Base-by-base conservation (phyloP, 768 basidiomycete genomes). In the Pulveroboletus sp. region DNA sequence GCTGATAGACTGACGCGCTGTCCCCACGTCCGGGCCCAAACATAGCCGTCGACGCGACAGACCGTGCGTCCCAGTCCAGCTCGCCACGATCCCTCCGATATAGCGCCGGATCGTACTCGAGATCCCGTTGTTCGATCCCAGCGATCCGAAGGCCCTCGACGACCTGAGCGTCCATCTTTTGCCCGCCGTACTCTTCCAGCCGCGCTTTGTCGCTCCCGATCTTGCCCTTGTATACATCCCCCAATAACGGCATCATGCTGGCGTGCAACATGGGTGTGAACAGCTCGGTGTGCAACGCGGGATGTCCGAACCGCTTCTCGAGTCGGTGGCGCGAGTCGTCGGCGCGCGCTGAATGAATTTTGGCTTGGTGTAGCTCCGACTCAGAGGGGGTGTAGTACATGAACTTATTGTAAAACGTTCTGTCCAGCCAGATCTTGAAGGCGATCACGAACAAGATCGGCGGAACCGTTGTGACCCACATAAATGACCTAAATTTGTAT, bases 271-370 rank as follows among this genome's bases (percentile, higher is more conserved):
- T 88, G 0, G 88, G 90, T 6, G 89, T 91, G 70, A 93, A 89
- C 39, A 95, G 76, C 45, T 94, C 91, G 12, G 79, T 70, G 57
- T 93, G 82, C 40, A 99, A 75, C 14, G 93, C 89, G 1, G 96
- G 94, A 65, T 99, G 96, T 1, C 94, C 89, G 71, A 98, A 99
- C 24, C 95, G 85, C 64, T 85, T 92, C 71, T 85, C 85, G 26
- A 98, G 80, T 29, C 87, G 80, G 62, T 86, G 78, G 47, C 85
- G 77, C 31, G 76, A 76, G 49, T 77, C 73, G 64, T 97, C 94
- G 1, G 81, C 78, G 40, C 83, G 81, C 45, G 86, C 81, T 0
- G 91, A 89, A 61, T 93, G 79, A 3, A 93, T 78, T 58, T 89
- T 84, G 40, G 85, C 82, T 34, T 76, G 63, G 11, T 78, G 78